These are phyloP conservation scores for Hericium rajendrae DNA, from an alignment of 768 basidiomycete genomes.

Conservation along the genomic window DNA sequence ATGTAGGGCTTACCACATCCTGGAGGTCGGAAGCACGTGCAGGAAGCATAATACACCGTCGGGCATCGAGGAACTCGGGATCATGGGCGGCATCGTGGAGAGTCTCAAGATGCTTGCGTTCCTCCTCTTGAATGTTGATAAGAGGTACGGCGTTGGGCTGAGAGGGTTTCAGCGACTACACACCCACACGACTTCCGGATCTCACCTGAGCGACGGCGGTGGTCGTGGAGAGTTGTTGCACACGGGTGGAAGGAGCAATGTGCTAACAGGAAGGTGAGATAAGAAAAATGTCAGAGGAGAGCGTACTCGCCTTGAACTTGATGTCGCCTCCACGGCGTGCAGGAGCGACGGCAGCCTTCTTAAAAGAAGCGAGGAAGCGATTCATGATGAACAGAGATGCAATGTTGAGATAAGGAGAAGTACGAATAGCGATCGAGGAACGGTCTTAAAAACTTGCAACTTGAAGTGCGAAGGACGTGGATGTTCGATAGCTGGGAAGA, in stretches of 20 bases:
- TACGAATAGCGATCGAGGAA: too few species aligned
- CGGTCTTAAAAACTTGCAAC: too few species aligned
- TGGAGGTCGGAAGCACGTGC: not conserved
- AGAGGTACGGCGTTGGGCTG: not conserved
- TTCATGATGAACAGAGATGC: not conserved
- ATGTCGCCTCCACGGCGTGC: not conserved
- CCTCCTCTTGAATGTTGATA: not conserved
- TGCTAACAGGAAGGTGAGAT: not conserved
- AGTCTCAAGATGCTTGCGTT: not conserved
- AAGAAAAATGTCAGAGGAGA: not conserved
- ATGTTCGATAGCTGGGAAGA: too few species aligned
- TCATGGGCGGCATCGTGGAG: slow-evolving; percentile 1
- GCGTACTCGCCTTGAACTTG: not conserved
- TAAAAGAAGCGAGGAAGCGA: not conserved
- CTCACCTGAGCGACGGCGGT: too few species aligned
- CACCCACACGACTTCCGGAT: too few species aligned
- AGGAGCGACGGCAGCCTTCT: not conserved
- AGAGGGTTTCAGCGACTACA: too few species aligned
- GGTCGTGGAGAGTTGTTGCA: too few species aligned
- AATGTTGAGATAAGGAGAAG: not conserved
- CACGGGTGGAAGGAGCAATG: too few species aligned
- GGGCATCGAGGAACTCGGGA: not conserved
- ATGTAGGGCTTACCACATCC: not conserved
- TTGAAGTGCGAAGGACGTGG: too few species aligned
- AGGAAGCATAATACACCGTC: not conserved